A percentile compares a stretch with the other conserved stretches of the same genome.
Conservation (phyloP, 257 asterid genomes). For the Solanum raphanifolium region DNA sequence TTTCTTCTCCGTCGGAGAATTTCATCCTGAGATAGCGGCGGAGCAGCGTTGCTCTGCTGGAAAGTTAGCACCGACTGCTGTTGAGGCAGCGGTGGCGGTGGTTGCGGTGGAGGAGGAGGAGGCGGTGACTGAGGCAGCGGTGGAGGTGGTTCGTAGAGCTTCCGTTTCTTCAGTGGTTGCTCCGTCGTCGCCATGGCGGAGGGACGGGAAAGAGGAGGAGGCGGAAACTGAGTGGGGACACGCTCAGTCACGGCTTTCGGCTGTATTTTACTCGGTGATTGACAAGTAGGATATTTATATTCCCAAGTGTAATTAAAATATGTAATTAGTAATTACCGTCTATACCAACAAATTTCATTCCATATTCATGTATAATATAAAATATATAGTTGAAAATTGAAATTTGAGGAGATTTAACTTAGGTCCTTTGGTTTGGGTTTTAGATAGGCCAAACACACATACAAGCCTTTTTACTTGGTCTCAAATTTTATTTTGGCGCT, state of each 20-base stretch:
- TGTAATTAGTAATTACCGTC: not conserved
- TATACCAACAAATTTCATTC: not conserved
- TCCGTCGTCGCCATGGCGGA: slow-evolving; percentile 31
- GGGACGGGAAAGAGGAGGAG: not conserved
- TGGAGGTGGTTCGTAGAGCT: slow-evolving; percentile 30
- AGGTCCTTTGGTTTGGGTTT: not conserved
- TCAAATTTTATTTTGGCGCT: not conserved
- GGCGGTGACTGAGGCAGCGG: slow-evolving; percentile 30
- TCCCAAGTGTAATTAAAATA: not conserved
- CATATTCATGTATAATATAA: not conserved
- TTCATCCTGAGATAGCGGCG: slow-evolving; percentile 50
- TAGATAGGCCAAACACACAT: not conserved
- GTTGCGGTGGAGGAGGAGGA: slow-evolving; percentile 30
- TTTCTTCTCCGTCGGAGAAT: slow-evolving; percentile 51
- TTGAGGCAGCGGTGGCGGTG: slow-evolving; percentile 36
- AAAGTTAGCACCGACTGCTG: not conserved
- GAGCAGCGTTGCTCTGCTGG: not conserved
- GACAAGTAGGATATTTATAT: not conserved
- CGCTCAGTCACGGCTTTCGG: not conserved
- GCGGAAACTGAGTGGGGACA: not conserved
- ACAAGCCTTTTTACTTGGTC: not conserved
- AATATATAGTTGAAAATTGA: too few species aligned
- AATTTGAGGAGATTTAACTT: not conserved
- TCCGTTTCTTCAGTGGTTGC: slow-evolving; percentile 49
- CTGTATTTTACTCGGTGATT: not conserved